Base-by-base conservation (phyloP, 2,329 filamentous ascomycete genomes). In the Keithomyces neogunnii region DNA sequence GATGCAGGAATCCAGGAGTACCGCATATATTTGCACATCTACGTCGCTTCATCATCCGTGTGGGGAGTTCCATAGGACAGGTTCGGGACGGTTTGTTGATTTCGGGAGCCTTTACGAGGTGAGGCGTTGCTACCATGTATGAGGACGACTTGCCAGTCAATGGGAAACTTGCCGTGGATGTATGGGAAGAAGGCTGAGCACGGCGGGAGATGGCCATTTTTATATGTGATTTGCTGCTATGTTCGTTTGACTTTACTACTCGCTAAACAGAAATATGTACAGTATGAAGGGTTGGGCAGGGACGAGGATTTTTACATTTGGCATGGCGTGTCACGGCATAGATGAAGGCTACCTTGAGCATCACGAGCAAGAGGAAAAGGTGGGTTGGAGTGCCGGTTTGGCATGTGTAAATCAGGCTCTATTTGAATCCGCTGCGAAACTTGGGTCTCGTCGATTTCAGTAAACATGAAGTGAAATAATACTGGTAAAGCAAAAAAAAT, bases 51-150 rank as follows among this genome's bases (percentile, higher is more conserved):
- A 36, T 49, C n/a, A 49, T 49, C 31, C 19, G 29, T 8, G n/a
- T 36, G 36, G 39, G n/a, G 47, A 39, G 48, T 38, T 36, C 32
- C 32, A 45, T 48, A 9, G 36, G 36, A 35, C 42, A 48, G 50
- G 40, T 19, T 47, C 44, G 48, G 40, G 32, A 44, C 46, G 40
- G 47, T 35, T 33, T 48, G 31, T 56, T 19, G 53, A 48, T 54
- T 57, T 49, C 19, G 54, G 54, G 39, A 42, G 13, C 8, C 33
- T 36, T 30, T 30, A 48, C 32, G 38, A 19, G 31, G 6, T 9
- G 40, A 49, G 43, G 30, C 36, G 13, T 36, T 48, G 32, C 9
- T 47, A 46, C 47, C 35, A 30, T 49, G 31, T 47, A 36, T 26
- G 40, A 35, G 40, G 46, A 51, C 32, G 28, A 32, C 45, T 3